These are phyloP conservation scores for Vitis cinerea DNA, from an alignment of 164 flowering plant genomes.

Conservation along the genomic window DNA sequence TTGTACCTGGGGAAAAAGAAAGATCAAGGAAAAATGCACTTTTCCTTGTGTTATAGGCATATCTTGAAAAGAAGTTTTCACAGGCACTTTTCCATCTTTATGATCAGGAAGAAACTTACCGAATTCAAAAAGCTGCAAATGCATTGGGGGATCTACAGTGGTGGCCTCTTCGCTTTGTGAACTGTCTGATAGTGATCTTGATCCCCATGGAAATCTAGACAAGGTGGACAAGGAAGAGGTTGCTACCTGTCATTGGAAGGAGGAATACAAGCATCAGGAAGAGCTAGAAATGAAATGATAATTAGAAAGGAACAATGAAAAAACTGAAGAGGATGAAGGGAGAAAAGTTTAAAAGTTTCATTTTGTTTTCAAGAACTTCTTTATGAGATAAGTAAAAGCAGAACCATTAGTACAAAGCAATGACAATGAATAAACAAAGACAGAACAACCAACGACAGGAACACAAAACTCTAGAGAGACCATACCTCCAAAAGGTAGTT, in stretches of 20 bases:
- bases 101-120: conserved; percentile 30
- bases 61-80: no score
- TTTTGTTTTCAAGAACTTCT: not conserved
- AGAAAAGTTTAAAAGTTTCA: not conserved
- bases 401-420: not conserved
- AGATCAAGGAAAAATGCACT: not conserved
- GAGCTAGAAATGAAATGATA: not conserved
- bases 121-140: conserved; percentile 69
- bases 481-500: conserved; percentile 50
- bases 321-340: not conserved
- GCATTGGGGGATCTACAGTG: conserved; percentile 31
- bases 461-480: not conserved
- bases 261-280: not conserved
- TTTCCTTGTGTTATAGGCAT: no score
- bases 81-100: not conserved
- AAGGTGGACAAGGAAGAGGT: conserved; percentile 62
- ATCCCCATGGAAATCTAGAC: conserved; percentile 80
- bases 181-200: conserved; percentile 32
- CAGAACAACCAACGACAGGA: not conserved
- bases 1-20: not conserved
- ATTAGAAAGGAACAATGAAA: not conserved
- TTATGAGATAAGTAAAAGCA: no score
- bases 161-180: conserved; percentile 13
- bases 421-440: not conserved
- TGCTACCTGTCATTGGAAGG: conserved; percentile 36